Percentiles rank a stretch among this genome's conserved stretches.
phyloP scores from a whole-genome alignment of 345 rosid species.

The Combretum micranthum region DNA sequence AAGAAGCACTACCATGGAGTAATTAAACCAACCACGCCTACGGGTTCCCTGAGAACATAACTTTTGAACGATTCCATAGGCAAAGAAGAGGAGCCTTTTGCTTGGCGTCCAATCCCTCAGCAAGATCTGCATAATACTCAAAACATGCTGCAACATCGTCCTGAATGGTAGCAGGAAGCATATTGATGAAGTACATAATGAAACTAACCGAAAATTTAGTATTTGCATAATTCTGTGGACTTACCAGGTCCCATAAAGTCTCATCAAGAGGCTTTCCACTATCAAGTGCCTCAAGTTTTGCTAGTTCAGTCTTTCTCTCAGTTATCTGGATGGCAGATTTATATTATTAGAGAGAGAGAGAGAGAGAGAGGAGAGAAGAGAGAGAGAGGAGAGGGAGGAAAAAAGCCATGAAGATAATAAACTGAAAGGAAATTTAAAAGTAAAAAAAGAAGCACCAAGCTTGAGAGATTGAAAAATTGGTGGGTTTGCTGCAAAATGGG shows the following conservation, averaged over 20 bases:
- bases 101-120: slow-evolving; percentile 89
- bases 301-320: slow-evolving; percentile 68
- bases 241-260: slow-evolving; percentile 90
- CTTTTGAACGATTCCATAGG: slow-evolving; percentile 80
- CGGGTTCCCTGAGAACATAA: slow-evolving; percentile 72
- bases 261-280: slow-evolving; percentile 92
- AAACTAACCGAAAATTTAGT: background rate
- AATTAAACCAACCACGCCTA: slow-evolving; percentile 93
- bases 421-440: background rate
- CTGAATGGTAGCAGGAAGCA: slow-evolving; percentile 36
- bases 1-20: slow-evolving; percentile 74
- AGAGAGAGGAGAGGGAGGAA: background rate
- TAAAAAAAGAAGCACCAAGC: background rate
- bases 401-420: too few relatives aligned
- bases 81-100: slow-evolving; percentile 79
- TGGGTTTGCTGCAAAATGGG: too few relatives aligned
- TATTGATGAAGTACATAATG: slow-evolving; percentile 10
- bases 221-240: slow-evolving; percentile 7
- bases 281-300: slow-evolving; percentile 84
- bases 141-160: slow-evolving; percentile 98
- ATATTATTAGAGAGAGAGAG: background rate
- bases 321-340: slow-evolving; percentile 49
- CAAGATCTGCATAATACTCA: slow-evolving; percentile 91
- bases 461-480: too few relatives aligned
- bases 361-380: background rate